Conservation (phyloP, 2,329 filamentous ascomycete species). For the Hawksworthiomyces lignivorus region DNA sequence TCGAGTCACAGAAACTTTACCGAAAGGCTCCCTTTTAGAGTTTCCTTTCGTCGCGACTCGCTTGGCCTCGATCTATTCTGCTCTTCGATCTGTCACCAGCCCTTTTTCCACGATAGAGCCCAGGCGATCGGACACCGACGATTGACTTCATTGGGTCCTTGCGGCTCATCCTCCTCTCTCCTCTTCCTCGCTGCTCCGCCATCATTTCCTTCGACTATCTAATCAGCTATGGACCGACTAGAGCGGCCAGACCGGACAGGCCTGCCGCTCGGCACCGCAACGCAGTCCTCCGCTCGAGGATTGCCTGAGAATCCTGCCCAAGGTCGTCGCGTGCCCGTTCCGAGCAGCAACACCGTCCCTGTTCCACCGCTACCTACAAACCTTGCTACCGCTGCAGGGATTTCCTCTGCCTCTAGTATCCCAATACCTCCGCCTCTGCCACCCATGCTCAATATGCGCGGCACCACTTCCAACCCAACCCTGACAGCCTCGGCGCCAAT, state of each 20-base stretch:
- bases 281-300: slow-evolving; percentile 17
- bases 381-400: slow-evolving; percentile 3
- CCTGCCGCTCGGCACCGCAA: slow-evolving; percentile 9
- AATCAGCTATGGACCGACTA: slow-evolving; percentile 14
- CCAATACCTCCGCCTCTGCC: slow-evolving; percentile 23
- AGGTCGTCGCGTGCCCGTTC: slow-evolving; percentile 23
- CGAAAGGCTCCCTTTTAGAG: too few species aligned
- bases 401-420: slow-evolving; percentile 21
- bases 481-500: slow-evolving; percentile 45
- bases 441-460: slow-evolving; percentile 38
- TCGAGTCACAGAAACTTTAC: too few species aligned
- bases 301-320: slow-evolving; percentile 30
- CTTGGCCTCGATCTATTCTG: too few species aligned
- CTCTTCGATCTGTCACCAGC: too few species aligned
- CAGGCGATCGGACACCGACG: too few species aligned
- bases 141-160: too few species aligned
- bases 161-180: not conserved
- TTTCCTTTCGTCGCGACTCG: too few species aligned
- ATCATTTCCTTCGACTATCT: too few species aligned
- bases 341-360: slow-evolving; percentile 18
- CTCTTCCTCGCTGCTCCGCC: too few species aligned
- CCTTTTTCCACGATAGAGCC: too few species aligned
- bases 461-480: slow-evolving; percentile 26
- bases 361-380: slow-evolving; percentile 16
- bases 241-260: slow-evolving; percentile 14